Evolutionary conservation across 306 rosid species (phyloP).

Genomic region (Glycyrrhiza uralensis): DNA sequence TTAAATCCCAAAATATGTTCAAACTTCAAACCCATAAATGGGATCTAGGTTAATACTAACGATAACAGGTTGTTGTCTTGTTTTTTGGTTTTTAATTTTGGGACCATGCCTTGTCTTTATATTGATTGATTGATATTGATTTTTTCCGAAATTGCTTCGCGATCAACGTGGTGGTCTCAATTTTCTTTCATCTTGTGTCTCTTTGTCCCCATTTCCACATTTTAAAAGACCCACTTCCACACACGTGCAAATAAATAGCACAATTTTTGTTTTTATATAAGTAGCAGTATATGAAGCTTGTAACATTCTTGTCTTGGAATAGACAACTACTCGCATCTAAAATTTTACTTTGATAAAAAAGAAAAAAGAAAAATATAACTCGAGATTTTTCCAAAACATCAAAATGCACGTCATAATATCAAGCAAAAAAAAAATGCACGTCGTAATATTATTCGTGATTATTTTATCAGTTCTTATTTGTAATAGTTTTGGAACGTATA

Average conservation of each 20-base stretch:
- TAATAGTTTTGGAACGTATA: too few species aligned
- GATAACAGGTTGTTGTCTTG: background rate
- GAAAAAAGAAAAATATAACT: too few species aligned
- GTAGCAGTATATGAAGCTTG: too few species aligned
- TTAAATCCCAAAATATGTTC: background rate
- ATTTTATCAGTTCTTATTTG: too few species aligned
- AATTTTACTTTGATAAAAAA: too few species aligned
- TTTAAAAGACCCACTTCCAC: background rate
- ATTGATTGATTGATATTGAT: background rate
- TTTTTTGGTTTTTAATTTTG: constrained; percentile 4
- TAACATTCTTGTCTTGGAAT: too few species aligned
- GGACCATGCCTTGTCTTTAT: background rate
- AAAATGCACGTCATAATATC: too few species aligned
- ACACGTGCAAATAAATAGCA: background rate
- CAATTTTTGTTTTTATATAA: background rate
- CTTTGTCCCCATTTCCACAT: background rate
- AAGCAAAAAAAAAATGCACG: too few species aligned
- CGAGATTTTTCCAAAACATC: too few species aligned
- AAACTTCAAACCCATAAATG: background rate
- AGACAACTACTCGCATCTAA: too few species aligned
- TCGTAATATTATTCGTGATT: too few species aligned
- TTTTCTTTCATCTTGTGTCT: background rate
- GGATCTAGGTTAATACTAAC: background rate
- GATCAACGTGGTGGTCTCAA: background rate
- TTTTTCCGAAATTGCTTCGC: background rate